Evolutionary conservation across 116 monocot species (phyloP), one percentile per base, ranked within the genome.

Genomic region (Trichopus zeylanicus): DNA sequence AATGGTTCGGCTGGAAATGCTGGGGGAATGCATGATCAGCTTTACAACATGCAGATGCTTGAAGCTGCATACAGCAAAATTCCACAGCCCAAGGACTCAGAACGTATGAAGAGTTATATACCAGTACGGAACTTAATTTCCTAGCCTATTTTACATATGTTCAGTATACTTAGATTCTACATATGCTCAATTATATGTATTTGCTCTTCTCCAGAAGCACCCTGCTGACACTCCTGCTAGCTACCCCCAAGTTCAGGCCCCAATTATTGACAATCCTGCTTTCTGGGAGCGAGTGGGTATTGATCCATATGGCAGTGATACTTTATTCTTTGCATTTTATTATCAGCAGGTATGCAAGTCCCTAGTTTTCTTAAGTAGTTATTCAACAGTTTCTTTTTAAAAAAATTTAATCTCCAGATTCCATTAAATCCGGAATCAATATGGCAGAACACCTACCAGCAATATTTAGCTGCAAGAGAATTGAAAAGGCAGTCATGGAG

Each of bases 301-400:
- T 63, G 98, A 92, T 69, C 66, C 66, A 59, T 29, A 64, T 27
- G 89, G 86, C 46, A 75, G 83, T 24, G 98, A 99, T 63, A 74
- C 76, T 4, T 59, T 99, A 51, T 99, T 99, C 67, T 99, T 92
- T 86, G 80, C 98, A 37, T 99, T 99, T 78, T 99, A 99, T 48
- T 88, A 88, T 56, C 98, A 99, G 63, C 98, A 85, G 75, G 98
- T 99, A 15, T 47, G n/a, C n/a, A n/a, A n/a, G n/a, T 11, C 53
- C 51, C 22, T 29, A 19, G 20, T 38, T 32, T 55, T 16, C 66
- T 53, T 0, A 26, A 46, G 62, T 52, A 20, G 29, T 62, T 3
- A n/a, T 42, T 3, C 16, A 27, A 27, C 47, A n/a, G 15, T 26
- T 10, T 26, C 6, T 46, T 30, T 48, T 18, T n/a, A n/a, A n/a